Base-by-base conservation (phyloP, 2,329 filamentous ascomycete species). In the Nemania abortiva region DNA sequence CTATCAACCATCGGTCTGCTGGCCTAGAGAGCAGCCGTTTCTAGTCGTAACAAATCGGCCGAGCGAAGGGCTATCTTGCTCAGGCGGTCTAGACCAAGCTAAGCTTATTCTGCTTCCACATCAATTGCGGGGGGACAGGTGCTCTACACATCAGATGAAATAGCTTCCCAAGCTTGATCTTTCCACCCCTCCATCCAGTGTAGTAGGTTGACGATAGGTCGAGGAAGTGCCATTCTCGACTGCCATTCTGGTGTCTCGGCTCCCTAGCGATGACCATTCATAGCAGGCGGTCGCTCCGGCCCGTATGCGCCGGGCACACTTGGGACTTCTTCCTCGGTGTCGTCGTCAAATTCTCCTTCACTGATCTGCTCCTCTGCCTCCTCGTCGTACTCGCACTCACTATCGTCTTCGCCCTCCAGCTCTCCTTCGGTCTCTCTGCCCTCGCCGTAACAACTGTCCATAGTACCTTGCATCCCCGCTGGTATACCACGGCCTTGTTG, bases 401-500 rank as follows among this genome's bases (percentile, higher is more conserved):
- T 70, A 31, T 73, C 86, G 63, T 88, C 88, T 68, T 88, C 89
- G 72, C 86, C 89, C 7, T 89, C 88, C 31, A 88, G 84, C n/a
- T 86, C 88, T 50, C 88, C 86, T n/a, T 86, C 87, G 74, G 91
- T 90, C 75, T 87, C 90, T 72, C 90, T 88, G 54, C 84, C 87
- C 58, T 88, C 87, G 34, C 88, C 86, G 73, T 91, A 90, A 80
- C 79, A 85, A 77, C 77, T 88, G 79, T 89, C 90, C 72, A 88
- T 84, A 72, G 87, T 88, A 72, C 84, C 86, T 65, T 84, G 87
- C 82, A 88, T 85, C 66, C 89, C 90, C 67, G 92, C 88, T 3
- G 88, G 86, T 62, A 90, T 88, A 64, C 94, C 94, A 69, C 95
- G 90, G 18, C 95, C 95, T 77, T 98, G 95, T 73, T 93, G 92